Evolutionary conservation across 306 rosid genomes (phyloP).

Genomic region (Fragaria iinumae): DNA sequence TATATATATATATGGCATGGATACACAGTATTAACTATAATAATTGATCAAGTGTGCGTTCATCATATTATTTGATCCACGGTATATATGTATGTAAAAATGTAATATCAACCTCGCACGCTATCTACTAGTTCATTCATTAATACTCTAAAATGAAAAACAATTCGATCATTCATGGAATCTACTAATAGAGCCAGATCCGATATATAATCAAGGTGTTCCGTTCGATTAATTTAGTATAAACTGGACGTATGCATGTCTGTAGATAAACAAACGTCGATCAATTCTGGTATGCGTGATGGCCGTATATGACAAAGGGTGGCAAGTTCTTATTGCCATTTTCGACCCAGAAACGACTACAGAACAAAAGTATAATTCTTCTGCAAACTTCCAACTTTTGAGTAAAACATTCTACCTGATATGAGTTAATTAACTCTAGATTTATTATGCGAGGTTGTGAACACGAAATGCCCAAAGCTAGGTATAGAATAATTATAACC

Average conservation of each 20-base stretch:
- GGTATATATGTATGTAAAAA: background rate
- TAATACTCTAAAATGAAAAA: background rate
- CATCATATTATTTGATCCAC: background rate
- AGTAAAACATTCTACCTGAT: background rate
- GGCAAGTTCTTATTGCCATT: background rate
- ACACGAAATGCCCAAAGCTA: constrained; percentile 6
- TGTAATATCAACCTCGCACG: background rate
- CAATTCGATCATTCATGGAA: background rate
- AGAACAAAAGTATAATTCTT: background rate
- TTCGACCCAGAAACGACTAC: background rate
- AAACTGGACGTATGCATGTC: background rate
- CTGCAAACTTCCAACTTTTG: background rate
- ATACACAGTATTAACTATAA: background rate
- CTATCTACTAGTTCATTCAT: background rate
- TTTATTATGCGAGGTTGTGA: background rate
- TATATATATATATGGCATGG: background rate
- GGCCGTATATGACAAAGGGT: constrained; percentile 1
- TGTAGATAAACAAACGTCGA: background rate
- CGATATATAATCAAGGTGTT: background rate
- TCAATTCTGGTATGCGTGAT: background rate
- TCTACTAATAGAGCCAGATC: background rate
- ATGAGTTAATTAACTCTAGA: background rate
- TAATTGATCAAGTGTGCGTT: background rate
- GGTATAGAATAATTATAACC: background rate
- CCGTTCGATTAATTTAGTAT: background rate